Evolutionary conservation across 306 rosid genomes (phyloP), one percentile per base, ranked within the genome.

Genomic region (Mimosa pudica): DNA sequence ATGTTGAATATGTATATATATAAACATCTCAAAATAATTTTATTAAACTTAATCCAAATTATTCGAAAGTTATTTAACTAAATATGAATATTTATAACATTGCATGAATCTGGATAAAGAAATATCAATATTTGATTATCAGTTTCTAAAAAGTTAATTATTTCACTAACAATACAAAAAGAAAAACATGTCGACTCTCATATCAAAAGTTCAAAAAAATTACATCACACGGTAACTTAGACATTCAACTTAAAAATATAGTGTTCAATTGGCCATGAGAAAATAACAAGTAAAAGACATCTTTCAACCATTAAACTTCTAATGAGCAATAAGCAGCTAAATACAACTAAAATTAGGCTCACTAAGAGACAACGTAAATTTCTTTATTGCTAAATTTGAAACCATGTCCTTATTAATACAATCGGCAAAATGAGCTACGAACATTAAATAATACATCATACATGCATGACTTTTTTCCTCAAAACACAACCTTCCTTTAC

Each of bases 401-500:
- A 45, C 45, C 24, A 30, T 58, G 20, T 41, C 49, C 33, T n/a
- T 41, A 41, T 17, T 16, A 67, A 41, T 45, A 8, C 0, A 48
- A 11, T 42, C 68, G 10, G 17, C 18, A 11, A 5, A 62, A 62
- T 12, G 42, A 17, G 17, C 42, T 62, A 62, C 68, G 0, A 62
- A 24, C 64, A 77, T 35, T 46, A 66, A 42, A 65, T 36, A 36
- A 65, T 24, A 35, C 41, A 10, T 8, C 16, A 24, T 30, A 54
- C 48, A 79, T 63, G 44, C 5, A 69, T 64, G 65, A 1, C 60
- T 67, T n/a, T 7, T 57, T 55, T 3, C 42, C 75, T 71, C 69
- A 36, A 36, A 57, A 69, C 45, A 54, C 77, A 77, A 71, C 66
- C 61, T 49, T 18, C 16, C 67, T 24, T 61, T 30, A 32, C 54